Evolutionary conservation across 352 stramenopile genomes (phyloP), one percentile per base, ranked within the genome.

Genomic region (Phytophthora sp.): DNA sequence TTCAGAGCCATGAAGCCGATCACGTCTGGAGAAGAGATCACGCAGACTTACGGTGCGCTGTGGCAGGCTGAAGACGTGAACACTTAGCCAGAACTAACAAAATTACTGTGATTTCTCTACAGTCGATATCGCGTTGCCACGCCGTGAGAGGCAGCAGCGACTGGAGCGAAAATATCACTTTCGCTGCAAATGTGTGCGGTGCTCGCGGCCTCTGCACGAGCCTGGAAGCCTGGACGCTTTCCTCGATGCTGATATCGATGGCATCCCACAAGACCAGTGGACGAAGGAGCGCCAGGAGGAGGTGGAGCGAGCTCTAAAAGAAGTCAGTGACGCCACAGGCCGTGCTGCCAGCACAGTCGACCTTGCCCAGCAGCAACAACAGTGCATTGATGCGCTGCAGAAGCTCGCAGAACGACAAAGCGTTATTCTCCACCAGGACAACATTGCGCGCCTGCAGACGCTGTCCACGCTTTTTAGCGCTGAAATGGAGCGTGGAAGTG

Each of bases 111-210:
- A 5, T 35, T 15, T 30, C 57, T 24, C 8, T 53, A 15, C 35
- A 93, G 84, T 91, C 27, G 84, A 93, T 54, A 57, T 84, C 27
- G 82, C 74, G 20, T 56, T 89, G 2, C 77, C 84, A 26, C 69
- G 77, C 20, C 45, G 60, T 0, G 64, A 87, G 20, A 69, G 82
- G 6, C 79, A 88, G 18, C 61, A 67, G 13, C 72, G 66, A 2
- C 55, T 93, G 1, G 53, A 76, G 42, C 37, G 26, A 1, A 84
- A 85, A n/a, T 91, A 93, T 38, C 79, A 89, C 51, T 93, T 93
- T 39, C 44, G 34, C 4, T 93, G 84, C 42, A 9, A n/a, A 1
- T 93, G 84, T 51, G 10, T 21, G n/a, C 76, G 82, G 2, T 93
- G 84, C 50, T 48, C 49, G 5, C 37, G 52, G n/a, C 55, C 72